Percentiles rank a stretch among this genome's conserved stretches.
phyloP scores from a whole-genome alignment of 2,329 filamentous ascomycete genomes.

The Fonsecaea multimorphosa region DNA sequence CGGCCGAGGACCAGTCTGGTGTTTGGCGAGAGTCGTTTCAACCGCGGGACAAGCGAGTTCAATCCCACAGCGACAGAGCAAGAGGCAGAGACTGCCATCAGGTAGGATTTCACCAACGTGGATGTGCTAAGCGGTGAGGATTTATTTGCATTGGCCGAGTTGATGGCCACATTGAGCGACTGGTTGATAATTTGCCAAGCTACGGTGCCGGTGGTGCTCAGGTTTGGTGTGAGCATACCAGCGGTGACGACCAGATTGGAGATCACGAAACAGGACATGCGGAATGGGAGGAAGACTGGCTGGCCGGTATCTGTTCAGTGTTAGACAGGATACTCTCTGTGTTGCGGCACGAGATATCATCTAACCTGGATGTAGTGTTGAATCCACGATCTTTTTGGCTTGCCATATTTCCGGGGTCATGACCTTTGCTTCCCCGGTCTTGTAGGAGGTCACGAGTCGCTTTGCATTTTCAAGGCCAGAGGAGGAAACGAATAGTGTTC shows the following conservation, averaged over 20 bases:
- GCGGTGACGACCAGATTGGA: conserved; percentile 94
- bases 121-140: conserved; percentile 83
- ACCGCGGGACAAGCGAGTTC: conserved; percentile 83
- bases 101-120: conserved; percentile 86
- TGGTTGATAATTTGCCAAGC: conserved; percentile 97
- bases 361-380: conserved; percentile 91
- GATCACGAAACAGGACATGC: conserved; percentile 94
- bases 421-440: conserved; percentile 74
- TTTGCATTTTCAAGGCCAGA: conserved; percentile 86
- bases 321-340: conserved; percentile 2
- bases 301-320: conserved; percentile 77
- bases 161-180: conserved; percentile 97
- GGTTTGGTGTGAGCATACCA: conserved; percentile 86
- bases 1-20: conserved; percentile 78
- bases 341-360: not conserved
- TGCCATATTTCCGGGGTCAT: conserved; percentile 94
- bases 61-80: conserved; percentile 93
- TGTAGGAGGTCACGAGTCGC: conserved; percentile 79
- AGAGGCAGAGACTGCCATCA: conserved; percentile 87
- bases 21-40: conserved; percentile 75
- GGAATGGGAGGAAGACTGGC: conserved; percentile 90
- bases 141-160: conserved; percentile 95
- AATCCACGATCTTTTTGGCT: conserved; percentile 97
- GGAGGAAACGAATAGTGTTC: conserved; percentile 81
- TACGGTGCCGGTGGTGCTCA: conserved; percentile 74